phyloP scores from a whole-genome alignment of 2,329 filamentous ascomycete genomes.

The Colletotrichum nymphaeae region DNA sequence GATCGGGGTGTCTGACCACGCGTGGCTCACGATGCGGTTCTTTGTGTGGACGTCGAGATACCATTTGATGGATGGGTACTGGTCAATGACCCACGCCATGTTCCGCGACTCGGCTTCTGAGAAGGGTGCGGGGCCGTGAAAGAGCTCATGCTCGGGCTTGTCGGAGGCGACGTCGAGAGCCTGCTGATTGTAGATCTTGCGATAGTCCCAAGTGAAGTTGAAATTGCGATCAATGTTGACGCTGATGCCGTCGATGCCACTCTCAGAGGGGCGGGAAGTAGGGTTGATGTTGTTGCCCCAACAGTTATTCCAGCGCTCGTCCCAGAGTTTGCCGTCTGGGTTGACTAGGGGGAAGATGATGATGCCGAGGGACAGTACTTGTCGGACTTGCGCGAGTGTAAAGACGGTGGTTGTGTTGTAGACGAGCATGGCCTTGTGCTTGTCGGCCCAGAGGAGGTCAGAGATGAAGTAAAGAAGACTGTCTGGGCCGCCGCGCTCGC shows the following conservation, averaged over 20 bases:
- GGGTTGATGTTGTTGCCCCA: slow-evolving; percentile 67
- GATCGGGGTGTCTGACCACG: slow-evolving; percentile 64
- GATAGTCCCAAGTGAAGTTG: slow-evolving; percentile 67
- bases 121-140: slow-evolving; percentile 60
- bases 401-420: slow-evolving; percentile 62
- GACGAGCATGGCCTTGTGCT: slow-evolving; percentile 57
- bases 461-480: slow-evolving; percentile 67
- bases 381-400: slow-evolving; percentile 61
- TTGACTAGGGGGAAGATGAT: slow-evolving; percentile 63
- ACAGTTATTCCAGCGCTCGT: slow-evolving; percentile 60
- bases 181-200: slow-evolving; percentile 52
- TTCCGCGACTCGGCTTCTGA: slow-evolving; percentile 68
- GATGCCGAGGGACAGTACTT: slow-evolving; percentile 62
- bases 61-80: slow-evolving; percentile 62
- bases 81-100: slow-evolving; percentile 62
- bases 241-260: slow-evolving; percentile 45
- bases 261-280: neutral
- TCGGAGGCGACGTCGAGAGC: slow-evolving; percentile 41
- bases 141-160: slow-evolving; percentile 58
- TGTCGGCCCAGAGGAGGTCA: slow-evolving; percentile 65
- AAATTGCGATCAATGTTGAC: slow-evolving; percentile 69
- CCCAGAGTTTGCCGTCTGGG: slow-evolving; percentile 63
- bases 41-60: slow-evolving; percentile 69
- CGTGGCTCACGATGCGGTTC: slow-evolving; percentile 63
- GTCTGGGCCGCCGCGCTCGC: slow-evolving; percentile 68